Percentiles rank a stretch among this genome's conserved stretches.
These are phyloP conservation scores for Phytophthora brassicae DNA, from an alignment of 352 stramenopile genomes.

Conservation along the genomic window DNA sequence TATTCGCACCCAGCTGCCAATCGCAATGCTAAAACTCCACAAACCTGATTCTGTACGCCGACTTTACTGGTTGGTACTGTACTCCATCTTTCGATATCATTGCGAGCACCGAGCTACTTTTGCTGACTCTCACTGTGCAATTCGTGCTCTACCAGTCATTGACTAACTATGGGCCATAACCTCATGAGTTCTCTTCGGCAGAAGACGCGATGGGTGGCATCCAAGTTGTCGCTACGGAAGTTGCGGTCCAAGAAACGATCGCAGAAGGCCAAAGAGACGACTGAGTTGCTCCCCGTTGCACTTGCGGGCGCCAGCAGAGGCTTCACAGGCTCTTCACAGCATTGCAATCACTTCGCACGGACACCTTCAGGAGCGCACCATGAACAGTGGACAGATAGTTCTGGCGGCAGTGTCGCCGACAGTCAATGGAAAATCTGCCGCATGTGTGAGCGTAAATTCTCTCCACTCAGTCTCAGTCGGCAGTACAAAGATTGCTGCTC, in stretches of 20 bases:
- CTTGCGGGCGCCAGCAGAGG: conserved; percentile 37
- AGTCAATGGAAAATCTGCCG: conserved; percentile 32
- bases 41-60: no score
- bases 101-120: no score
- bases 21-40: no score
- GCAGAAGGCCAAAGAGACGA: conserved; percentile 26
- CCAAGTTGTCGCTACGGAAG: conserved; percentile 31
- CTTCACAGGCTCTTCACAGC: conserved; percentile 36
- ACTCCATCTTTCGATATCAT: conserved; percentile 7
- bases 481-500: conserved; percentile 41
- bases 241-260: conserved; percentile 20
- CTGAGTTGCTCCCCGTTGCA: conserved; percentile 34
- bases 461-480: conserved; percentile 28
- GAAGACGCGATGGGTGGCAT: conserved; percentile 34
- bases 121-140: conserved; percentile 24
- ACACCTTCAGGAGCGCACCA: conserved; percentile 20
- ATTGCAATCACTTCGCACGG: conserved; percentile 40
- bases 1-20: no score
- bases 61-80: no score
- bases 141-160: conserved; percentile 13
- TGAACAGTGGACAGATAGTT: conserved; percentile 28
- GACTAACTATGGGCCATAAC: conserved; percentile 21
- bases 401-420: conserved; percentile 6
- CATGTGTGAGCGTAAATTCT: conserved; percentile 44
- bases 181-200: conserved; percentile 27